These are phyloP conservation scores for Capsicum baccatum DNA, from an alignment of 257 asterid species.

Conservation along the genomic window DNA sequence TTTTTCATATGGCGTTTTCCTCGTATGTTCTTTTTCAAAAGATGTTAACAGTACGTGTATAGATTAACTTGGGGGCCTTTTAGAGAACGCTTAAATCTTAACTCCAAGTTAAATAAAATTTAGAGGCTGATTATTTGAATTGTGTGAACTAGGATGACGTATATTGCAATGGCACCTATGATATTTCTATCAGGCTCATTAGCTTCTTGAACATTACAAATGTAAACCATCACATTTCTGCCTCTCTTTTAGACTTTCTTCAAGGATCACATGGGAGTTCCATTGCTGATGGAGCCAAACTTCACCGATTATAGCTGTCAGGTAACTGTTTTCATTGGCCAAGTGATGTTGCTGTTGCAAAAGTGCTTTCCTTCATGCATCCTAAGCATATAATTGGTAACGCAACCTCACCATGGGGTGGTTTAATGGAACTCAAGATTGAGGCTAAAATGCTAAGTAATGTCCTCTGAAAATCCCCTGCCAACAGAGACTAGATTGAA, in stretches of 20 bases:
- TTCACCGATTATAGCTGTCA: constrained; percentile 84
- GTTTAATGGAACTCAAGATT: constrained; percentile 10
- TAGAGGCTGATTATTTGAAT: constrained; percentile 16
- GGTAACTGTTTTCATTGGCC: constrained; percentile 43
- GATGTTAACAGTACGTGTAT: background rate
- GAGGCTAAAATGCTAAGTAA: background rate
- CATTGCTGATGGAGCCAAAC: constrained; percentile 84
- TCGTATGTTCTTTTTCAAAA: background rate
- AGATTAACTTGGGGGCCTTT: background rate
- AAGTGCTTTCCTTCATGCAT: background rate
- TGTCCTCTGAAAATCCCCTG: background rate
- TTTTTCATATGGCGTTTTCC: background rate
- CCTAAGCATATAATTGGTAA: background rate
- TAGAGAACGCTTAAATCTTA: background rate
- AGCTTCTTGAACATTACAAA: constrained; percentile 17
- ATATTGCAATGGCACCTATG: constrained; percentile 11
- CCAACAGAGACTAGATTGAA: no score
- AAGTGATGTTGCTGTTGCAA: constrained; percentile 9
- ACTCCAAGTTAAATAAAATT: background rate
- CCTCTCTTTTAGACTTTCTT: constrained; percentile 56
- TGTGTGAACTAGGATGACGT: constrained; percentile 19
- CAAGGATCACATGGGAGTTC: constrained; percentile 86
- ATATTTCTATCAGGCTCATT: background rate
- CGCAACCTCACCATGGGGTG: background rate
- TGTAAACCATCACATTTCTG: constrained; percentile 8